phyloP scores from a whole-genome alignment of 2,329 filamentous ascomycete genomes.

The Fusarium fujikuroi region DNA sequence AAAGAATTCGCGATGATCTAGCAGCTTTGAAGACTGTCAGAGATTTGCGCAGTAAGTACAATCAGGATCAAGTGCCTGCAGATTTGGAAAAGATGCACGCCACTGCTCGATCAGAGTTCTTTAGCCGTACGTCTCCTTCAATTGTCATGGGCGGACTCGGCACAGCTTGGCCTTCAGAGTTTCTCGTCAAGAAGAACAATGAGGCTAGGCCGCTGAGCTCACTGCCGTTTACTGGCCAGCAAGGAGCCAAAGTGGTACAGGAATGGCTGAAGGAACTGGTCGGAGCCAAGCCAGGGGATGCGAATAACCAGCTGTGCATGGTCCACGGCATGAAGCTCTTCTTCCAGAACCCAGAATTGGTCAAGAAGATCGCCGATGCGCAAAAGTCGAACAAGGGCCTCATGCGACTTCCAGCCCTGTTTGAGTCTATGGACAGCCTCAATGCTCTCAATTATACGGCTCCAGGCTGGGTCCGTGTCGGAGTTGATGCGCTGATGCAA shows the following conservation, averaged over 20 bases:
- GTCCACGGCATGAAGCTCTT: not conserved
- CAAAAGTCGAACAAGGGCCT: not conserved
- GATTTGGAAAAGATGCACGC: not conserved
- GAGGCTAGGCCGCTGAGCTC: not conserved
- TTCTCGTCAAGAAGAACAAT: not conserved
- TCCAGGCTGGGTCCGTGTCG: not conserved
- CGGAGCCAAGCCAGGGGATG: not conserved
- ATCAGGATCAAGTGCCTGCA: not conserved
- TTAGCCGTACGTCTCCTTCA: not conserved
- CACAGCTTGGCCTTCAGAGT: not conserved
- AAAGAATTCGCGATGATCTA: not conserved
- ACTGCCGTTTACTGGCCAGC: not conserved
- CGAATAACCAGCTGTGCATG: not conserved
- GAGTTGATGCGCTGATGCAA: not conserved
- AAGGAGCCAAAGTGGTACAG: not conserved
- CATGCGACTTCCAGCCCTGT: not conserved
- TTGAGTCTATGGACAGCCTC: not conserved
- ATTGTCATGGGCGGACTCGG: not conserved
- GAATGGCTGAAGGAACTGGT: not conserved
- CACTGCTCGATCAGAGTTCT: not conserved
- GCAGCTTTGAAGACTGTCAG: not conserved
- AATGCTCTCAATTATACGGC: not conserved
- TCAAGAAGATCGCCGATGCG: not conserved
- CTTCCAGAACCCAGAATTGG: not conserved
- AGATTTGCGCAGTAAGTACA: not conserved